Base-by-base conservation (phyloP, 306 rosid species). In the Vachellia pachyceras region DNA sequence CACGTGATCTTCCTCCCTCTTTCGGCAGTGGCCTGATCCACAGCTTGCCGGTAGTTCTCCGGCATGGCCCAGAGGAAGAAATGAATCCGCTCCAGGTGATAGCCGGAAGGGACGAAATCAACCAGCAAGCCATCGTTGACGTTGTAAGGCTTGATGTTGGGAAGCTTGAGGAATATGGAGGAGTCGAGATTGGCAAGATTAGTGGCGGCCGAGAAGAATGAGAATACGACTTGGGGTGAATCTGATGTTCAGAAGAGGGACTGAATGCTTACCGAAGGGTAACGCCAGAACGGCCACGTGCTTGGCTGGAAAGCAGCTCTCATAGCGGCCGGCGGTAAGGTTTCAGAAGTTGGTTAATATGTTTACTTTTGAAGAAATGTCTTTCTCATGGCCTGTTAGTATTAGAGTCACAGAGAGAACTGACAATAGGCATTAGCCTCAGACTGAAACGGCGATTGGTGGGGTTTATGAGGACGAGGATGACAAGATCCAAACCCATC, bases 51-150 rank as follows among this genome's bases (percentile, higher is more conserved):
- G 37, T 74, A 92, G 65, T 84, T 89, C 44, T 3, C 77, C 5
- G 86, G 90, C 73, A 82, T 74, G 22, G 76, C 87, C 18, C 83
- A 76, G 7, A 95, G 18, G 67, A 93, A 95, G 3, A 47, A 1
- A 10, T 29, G 69, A 23, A 85, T 14, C 3, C 65, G 41, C 79
- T 91, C 93, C 4, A 65, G 0, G 0, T 85, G 89, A n/a, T 76
- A 47, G 1, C 88, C 79, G 0, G 85, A 37, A 29, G 78, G 82
- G 14, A 68, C 87, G 61, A 45, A 76, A 4, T 67, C 84, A 14
- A 87, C 91, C 0, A 92, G 94, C 41, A 80, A 50, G 7, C 99
- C 99, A 65, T 95, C 97, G 3, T 50, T 2, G 9, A 95, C 84
- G 39, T 86, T 58, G 69, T 76, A 85, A 12, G 86, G 77, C 67